phyloP scores from a whole-genome alignment of 192 early-diverging fungal genomes.

The Coemansia sp. region DNA sequence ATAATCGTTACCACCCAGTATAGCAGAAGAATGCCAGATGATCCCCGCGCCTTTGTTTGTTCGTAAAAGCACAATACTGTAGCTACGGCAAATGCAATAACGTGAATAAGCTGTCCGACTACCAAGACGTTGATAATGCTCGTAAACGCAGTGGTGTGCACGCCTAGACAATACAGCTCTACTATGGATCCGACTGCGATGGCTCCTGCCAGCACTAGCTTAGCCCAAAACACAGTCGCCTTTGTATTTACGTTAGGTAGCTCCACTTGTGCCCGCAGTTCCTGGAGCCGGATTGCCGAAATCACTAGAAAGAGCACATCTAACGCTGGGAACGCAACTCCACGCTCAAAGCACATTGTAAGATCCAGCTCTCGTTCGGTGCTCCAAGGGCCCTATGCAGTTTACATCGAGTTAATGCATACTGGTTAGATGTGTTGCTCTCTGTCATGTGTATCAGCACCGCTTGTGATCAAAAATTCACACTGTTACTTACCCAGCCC shows the following conservation, averaged over 20 bases:
- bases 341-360: slow-evolving; percentile 39
- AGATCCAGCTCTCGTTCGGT: slow-evolving; percentile 23
- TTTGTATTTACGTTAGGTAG: neutral
- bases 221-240: neutral
- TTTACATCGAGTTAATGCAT: neutral
- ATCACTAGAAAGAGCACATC: slow-evolving; percentile 19
- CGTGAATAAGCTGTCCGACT: slow-evolving; percentile 14
- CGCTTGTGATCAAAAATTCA: neutral
- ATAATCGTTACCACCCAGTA: slow-evolving; percentile 23
- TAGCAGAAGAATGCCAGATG: slow-evolving; percentile 29
- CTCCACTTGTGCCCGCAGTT: slow-evolving; percentile 4
- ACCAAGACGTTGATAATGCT: slow-evolving; percentile 13
- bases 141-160: neutral
- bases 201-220: slow-evolving; percentile 6
- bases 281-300: slow-evolving; percentile 7
- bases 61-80: slow-evolving; percentile 24
- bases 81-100: slow-evolving; percentile 6
- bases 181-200: slow-evolving; percentile 4
- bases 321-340: slow-evolving; percentile 14
- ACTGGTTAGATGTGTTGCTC: neutral
- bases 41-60: slow-evolving; percentile 14
- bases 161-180: slow-evolving; percentile 6
- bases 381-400: slow-evolving; percentile 42
- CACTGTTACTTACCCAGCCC: neutral
- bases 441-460: neutral